A percentile compares a stretch with the other conserved stretches of the same genome.
Conservation (phyloP, 192 early-diverging fungal genomes). For the Backusella tarrabulga region DNA sequence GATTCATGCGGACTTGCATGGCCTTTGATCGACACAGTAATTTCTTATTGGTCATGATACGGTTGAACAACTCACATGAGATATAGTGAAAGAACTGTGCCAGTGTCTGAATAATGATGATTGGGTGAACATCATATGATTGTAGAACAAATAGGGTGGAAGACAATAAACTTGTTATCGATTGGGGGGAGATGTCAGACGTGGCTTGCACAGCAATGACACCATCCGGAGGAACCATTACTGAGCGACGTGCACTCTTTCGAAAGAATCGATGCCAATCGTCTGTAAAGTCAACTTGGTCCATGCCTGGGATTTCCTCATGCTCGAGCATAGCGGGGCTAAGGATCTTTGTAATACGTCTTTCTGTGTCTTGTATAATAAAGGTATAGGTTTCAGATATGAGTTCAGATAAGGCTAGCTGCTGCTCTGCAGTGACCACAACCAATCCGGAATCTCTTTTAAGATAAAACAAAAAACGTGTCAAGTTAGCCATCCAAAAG, state of each 20-base stretch:
- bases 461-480: slow-evolving; percentile 80
- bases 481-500: slow-evolving; percentile 87
- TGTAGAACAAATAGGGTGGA: slow-evolving; percentile 67
- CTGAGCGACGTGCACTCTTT: slow-evolving; percentile 15
- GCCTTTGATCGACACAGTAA: slow-evolving; percentile 77
- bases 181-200: slow-evolving; percentile 59
- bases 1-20: slow-evolving; percentile 81
- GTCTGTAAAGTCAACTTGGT: slow-evolving; percentile 55
- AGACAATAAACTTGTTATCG: slow-evolving; percentile 72
- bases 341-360: slow-evolving; percentile 59
- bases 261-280: slow-evolving; percentile 61
- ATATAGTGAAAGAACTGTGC: slow-evolving; percentile 80
- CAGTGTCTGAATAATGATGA: slow-evolving; percentile 68
- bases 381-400: slow-evolving; percentile 69
- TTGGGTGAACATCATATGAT: slow-evolving; percentile 73
- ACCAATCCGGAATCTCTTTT: slow-evolving; percentile 82
- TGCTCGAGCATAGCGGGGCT: slow-evolving; percentile 67
- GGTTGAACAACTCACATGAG: slow-evolving; percentile 82
- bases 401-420: slow-evolving; percentile 77
- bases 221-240: background rate
- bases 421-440: slow-evolving; percentile 64
- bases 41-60: slow-evolving; percentile 76
- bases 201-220: background rate
- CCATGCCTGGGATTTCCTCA: slow-evolving; percentile 72
- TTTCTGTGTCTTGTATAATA: slow-evolving; percentile 63